A percentile compares a stretch with the other conserved stretches of the same genome.
Conservation (phyloP, 805 yeast species). For the Pichia exigua region DNA sequence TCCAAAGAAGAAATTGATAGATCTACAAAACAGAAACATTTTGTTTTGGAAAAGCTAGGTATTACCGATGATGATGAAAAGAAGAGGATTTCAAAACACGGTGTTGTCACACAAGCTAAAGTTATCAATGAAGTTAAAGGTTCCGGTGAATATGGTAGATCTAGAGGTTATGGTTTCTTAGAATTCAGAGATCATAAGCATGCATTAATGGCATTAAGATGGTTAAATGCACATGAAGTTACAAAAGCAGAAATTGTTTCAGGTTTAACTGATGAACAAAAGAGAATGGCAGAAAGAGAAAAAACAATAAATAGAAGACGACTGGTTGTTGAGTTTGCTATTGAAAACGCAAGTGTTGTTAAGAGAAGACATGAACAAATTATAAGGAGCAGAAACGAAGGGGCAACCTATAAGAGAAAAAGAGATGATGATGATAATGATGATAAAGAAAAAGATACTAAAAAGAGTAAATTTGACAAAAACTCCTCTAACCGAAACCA, state of each 20-base stretch:
- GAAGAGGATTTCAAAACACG: constrained; percentile 66
- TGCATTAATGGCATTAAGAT: constrained; percentile 93
- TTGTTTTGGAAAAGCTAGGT: constrained; percentile 26
- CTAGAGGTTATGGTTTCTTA: constrained; percentile 94
- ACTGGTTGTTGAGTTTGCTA: constrained; percentile 88
- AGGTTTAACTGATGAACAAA: constrained; percentile 66
- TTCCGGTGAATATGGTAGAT: constrained; percentile 77
- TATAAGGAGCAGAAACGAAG: constrained; percentile 18
- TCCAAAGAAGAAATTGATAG: constrained; percentile 83
- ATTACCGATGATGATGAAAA: constrained; percentile 34
- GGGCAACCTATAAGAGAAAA: constrained; percentile 20
- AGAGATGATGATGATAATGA: constrained; percentile 18
- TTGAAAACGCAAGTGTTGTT: constrained; percentile 90
- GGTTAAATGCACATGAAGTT: constrained; percentile 92
- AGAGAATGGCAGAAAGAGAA: constrained; percentile 45
- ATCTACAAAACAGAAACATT: constrained; percentile 58
- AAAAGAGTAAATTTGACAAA: constrained; percentile 25
- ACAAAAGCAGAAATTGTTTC: constrained; percentile 58
- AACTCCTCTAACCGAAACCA: constrained; percentile 20
- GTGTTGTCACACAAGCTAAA: constrained; percentile 91
- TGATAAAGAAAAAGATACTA: constrained; percentile 2
- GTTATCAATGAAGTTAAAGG: constrained; percentile 89
- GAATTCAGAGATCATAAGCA: constrained; percentile 87
- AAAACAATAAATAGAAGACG: constrained; percentile 52
- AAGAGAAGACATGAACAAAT: constrained; percentile 78